These are phyloP conservation scores for Conticribra guillardii DNA, from an alignment of 108 stramenopile species.

Conservation along the genomic window DNA sequence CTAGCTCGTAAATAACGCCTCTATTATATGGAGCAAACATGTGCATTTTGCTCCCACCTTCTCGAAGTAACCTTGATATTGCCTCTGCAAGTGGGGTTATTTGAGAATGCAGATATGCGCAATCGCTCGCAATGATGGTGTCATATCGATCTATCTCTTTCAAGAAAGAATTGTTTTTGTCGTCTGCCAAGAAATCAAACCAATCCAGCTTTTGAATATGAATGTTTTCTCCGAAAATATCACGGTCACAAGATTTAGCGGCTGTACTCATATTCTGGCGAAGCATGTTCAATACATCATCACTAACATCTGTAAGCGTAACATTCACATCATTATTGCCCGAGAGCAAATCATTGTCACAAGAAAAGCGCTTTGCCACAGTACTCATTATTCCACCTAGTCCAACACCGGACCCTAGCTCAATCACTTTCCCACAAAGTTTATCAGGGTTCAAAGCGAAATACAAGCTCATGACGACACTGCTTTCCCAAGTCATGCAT, in stretches of 20 bases:
- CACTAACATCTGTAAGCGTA: slow-evolving; percentile 62
- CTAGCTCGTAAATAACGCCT: slow-evolving; percentile 43
- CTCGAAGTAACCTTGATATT: slow-evolving; percentile 12
- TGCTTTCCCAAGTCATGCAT: slow-evolving; percentile 68
- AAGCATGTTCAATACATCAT: slow-evolving; percentile 56
- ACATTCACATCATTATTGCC: slow-evolving; percentile 9
- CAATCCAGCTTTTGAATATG: slow-evolving; percentile 51
- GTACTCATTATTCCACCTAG: slow-evolving; percentile 45
- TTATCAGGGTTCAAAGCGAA: slow-evolving; percentile 43
- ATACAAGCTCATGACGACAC: slow-evolving; percentile 62
- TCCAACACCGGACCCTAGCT: slow-evolving; percentile 67
- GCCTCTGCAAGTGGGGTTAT: slow-evolving; percentile 29
- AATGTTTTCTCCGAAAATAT: slow-evolving; percentile 15
- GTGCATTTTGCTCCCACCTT: slow-evolving; percentile 16
- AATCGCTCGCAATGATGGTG: slow-evolving; percentile 73
- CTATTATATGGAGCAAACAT: slow-evolving; percentile 72
- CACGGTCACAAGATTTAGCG: neutral
- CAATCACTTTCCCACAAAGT: slow-evolving; percentile 57
- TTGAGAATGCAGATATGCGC: slow-evolving; percentile 47
- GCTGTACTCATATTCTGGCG: slow-evolving; percentile 42
- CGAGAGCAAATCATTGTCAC: neutral
- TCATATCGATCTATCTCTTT: slow-evolving; percentile 38
- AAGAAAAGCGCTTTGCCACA: slow-evolving; percentile 27
- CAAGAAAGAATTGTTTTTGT: neutral
- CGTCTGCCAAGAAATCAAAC: slow-evolving; percentile 36